phyloP scores from a whole-genome alignment of 2,329 filamentous ascomycete genomes.

The Pochonia chlamydosporia region DNA sequence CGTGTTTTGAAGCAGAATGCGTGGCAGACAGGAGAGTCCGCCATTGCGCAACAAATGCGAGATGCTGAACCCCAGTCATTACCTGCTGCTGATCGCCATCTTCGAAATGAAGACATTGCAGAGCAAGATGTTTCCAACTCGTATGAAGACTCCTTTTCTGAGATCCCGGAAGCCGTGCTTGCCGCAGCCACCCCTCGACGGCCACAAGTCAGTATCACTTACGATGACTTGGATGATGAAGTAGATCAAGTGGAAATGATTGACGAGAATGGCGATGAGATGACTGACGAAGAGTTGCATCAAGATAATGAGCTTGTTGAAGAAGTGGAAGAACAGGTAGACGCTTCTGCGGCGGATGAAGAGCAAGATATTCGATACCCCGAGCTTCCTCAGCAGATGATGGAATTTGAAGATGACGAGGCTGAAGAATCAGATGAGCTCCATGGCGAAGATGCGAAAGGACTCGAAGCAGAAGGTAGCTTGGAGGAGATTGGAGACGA shows the following conservation, averaged over 20 bases:
- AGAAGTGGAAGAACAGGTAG: background rate
- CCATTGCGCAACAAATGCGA: background rate
- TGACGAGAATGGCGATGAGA: background rate
- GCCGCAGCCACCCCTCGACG: slow-evolving; percentile 41
- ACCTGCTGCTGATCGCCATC: slow-evolving; percentile 5
- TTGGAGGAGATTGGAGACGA: background rate
- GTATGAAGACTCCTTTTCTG: slow-evolving; percentile 53
- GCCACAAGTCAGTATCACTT: slow-evolving; percentile 5
- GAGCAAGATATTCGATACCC: background rate
- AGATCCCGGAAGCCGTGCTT: slow-evolving; percentile 46
- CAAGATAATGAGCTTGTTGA: background rate
- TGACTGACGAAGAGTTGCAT: background rate
- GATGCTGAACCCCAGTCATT: slow-evolving; percentile 2
- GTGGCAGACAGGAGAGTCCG: slow-evolving; percentile 15
- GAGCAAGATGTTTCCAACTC: slow-evolving; percentile 25
- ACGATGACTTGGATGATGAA: slow-evolving; percentile 9
- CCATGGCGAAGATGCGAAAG: background rate
- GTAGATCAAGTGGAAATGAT: background rate
- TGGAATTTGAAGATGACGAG: background rate
- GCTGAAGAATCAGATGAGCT: background rate
- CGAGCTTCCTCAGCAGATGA: background rate
- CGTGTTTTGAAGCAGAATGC: slow-evolving; percentile 26
- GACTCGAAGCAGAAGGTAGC: background rate
- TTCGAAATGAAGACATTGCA: slow-evolving; percentile 6
- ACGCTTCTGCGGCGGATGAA: background rate